Percentiles rank a stretch among this genome's conserved stretches.
phyloP scores from a whole-genome alignment of 225 moss, liverwort and hornwort genomes.

The Marchantia paleacea region DNA sequence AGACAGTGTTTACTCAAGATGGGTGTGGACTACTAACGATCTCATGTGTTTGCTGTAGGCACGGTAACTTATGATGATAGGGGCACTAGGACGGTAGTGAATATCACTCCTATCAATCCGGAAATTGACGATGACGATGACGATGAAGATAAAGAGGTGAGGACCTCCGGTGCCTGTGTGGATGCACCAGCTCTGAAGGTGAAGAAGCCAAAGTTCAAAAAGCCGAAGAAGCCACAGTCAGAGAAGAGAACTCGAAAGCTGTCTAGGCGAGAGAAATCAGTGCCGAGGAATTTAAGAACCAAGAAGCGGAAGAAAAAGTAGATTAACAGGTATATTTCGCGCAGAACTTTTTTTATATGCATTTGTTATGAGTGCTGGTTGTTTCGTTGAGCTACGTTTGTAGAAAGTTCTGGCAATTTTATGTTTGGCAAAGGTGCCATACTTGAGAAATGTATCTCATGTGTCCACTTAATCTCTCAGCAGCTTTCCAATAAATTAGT shows the following conservation, averaged over 20 bases:
- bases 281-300: slow-evolving; percentile 70
- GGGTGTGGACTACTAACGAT: neutral
- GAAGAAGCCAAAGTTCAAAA: slow-evolving; percentile 82
- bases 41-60: slow-evolving; percentile 34
- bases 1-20: neutral
- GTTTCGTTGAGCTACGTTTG: no score
- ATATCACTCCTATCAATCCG: slow-evolving; percentile 55
- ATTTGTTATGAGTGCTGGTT: no score
- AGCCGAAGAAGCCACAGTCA: slow-evolving; percentile 66
- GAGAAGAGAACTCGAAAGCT: slow-evolving; percentile 77
- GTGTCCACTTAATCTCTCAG: no score
- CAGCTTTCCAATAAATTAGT: no score
- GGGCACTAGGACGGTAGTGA: slow-evolving; percentile 67
- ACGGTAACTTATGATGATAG: slow-evolving; percentile 67
- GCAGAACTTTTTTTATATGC: neutral
- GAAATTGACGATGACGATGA: slow-evolving; percentile 42
- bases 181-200: slow-evolving; percentile 45
- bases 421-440: no score
- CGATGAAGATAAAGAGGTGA: neutral
- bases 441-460: no score
- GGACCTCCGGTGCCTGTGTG: slow-evolving; percentile 18
- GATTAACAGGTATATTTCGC: neutral
- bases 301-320: slow-evolving; percentile 27
- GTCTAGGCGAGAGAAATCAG: slow-evolving; percentile 75
- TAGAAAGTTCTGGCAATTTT: no score